These are phyloP conservation scores for Tuber magnatum DNA, from an alignment of 495 filamentous ascomycete species.

Conservation along the genomic window DNA sequence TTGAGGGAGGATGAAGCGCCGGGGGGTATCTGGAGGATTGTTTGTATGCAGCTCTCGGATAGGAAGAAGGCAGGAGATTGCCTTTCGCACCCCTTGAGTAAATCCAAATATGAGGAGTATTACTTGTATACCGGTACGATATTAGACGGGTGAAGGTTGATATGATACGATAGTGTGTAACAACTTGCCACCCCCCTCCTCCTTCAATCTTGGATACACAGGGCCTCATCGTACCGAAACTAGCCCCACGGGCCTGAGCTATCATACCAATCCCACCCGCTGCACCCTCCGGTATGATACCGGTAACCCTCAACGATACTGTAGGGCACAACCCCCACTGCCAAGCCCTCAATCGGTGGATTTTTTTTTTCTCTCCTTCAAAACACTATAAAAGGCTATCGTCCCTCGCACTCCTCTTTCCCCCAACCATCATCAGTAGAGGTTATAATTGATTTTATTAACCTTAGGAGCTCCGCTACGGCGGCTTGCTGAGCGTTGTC, in stretches of 20 bases:
- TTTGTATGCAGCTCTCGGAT: background rate
- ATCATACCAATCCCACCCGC: no score
- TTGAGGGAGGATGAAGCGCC: no score
- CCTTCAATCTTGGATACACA: background rate
- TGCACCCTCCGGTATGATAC: background rate
- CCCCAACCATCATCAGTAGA: conserved; percentile 40
- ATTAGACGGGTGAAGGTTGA: background rate
- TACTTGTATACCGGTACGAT: no score
- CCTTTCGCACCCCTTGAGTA: no score
- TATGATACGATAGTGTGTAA: no score
- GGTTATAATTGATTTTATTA: conserved; percentile 33
- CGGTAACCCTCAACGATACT: background rate
- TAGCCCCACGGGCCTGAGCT: background rate
- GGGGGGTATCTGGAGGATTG: background rate
- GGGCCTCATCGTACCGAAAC: background rate
- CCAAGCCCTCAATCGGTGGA: background rate
- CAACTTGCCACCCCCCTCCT: no score
- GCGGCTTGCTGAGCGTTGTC: conserved; percentile 42
- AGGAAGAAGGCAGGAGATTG: no score
- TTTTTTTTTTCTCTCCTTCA: background rate
- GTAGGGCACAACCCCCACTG: background rate
- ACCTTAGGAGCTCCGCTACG: conserved; percentile 40
- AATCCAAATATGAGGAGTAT: no score
- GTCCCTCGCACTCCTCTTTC: conserved; percentile 21
- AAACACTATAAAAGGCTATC: conserved; percentile 8